Conservation (phyloP, 2,329 filamentous ascomycete genomes). For the Clarireedia paspali region DNA sequence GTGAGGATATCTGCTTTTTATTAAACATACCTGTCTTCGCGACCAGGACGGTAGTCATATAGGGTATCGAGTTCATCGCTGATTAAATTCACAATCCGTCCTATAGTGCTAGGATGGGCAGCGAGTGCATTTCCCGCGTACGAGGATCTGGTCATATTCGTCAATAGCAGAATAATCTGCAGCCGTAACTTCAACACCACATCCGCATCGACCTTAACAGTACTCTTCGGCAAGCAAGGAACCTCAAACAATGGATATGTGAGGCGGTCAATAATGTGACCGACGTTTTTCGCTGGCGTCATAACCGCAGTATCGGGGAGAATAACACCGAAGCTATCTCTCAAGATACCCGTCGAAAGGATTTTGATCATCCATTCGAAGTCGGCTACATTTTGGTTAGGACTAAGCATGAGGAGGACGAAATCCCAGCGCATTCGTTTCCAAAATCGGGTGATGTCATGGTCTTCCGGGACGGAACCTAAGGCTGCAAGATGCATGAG, state of each 20-base stretch:
- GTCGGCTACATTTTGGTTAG: conserved; percentile 55
- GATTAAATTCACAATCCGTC: conserved; percentile 65
- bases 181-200: conserved; percentile 24
- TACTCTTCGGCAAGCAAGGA: conserved; percentile 28
- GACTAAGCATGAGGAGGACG: conserved; percentile 58
- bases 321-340: conserved; percentile 60
- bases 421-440: conserved; percentile 57
- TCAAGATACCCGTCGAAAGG: conserved; percentile 57
- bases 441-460: conserved; percentile 50
- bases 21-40: conserved; percentile 35
- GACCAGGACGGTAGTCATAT: conserved; percentile 38
- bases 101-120: conserved; percentile 60
- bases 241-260: conserved; percentile 38
- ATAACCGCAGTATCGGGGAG: conserved; percentile 31
- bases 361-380: conserved; percentile 58
- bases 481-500: conserved; percentile 58
- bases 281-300: conserved; percentile 33
- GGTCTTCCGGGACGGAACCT: conserved; percentile 41
- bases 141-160: conserved; percentile 52
- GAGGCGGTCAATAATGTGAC: conserved; percentile 31
- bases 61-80: conserved; percentile 62
- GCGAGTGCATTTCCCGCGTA: conserved; percentile 61
- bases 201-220: conserved; percentile 20
- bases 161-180: conserved; percentile 42
- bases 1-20: no score